phyloP scores from a whole-genome alignment of 495 filamentous ascomycete species.

The Xeromyces bisporus region DNA sequence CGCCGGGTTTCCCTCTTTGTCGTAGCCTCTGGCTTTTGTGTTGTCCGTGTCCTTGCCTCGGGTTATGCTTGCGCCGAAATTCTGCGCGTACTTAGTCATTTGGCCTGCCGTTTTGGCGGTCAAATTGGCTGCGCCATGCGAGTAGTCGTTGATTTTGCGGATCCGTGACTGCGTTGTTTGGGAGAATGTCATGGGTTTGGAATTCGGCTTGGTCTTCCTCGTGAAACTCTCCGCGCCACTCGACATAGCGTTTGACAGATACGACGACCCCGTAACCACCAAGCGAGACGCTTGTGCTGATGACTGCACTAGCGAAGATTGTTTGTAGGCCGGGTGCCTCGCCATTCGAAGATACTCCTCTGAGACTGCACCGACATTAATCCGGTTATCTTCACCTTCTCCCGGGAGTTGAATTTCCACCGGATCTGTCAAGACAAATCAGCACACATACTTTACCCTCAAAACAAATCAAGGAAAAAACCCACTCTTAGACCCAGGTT shows the following conservation, averaged over 20 bases:
- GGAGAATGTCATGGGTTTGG: conserved; percentile 73
- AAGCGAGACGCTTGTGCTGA: conserved; percentile 82
- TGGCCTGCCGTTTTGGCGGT: conserved; percentile 77
- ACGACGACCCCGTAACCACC: conserved; percentile 71
- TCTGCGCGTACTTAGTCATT: conserved; percentile 68
- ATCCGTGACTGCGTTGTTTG: conserved; percentile 71
- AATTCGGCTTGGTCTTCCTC: conserved; percentile 54
- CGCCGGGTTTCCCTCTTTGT: conserved; percentile 44
- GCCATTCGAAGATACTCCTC: conserved; percentile 68
- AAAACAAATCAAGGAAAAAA: conserved; percentile 2
- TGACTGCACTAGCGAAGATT: conserved; percentile 72
- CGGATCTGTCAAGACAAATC: conserved; percentile 46
- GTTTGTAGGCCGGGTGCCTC: conserved; percentile 75
- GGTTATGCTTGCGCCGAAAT: conserved; percentile 59
- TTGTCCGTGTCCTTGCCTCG: conserved; percentile 41
- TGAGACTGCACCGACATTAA: conserved; percentile 58
- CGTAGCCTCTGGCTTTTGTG: conserved; percentile 28
- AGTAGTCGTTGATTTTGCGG: conserved; percentile 69
- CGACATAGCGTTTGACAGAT: conserved; percentile 59
- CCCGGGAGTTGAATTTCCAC: conserved; percentile 75
- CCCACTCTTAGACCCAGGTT: conserved; percentile 75
- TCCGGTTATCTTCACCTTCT: conserved; percentile 50
- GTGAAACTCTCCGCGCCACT: conserved; percentile 66
- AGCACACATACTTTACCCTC: too few relatives aligned
- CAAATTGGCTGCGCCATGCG: conserved; percentile 55